Evolutionary conservation across 1,284 basidiomycete species (phyloP).

Genomic region (Rhodotorula sp.): DNA sequence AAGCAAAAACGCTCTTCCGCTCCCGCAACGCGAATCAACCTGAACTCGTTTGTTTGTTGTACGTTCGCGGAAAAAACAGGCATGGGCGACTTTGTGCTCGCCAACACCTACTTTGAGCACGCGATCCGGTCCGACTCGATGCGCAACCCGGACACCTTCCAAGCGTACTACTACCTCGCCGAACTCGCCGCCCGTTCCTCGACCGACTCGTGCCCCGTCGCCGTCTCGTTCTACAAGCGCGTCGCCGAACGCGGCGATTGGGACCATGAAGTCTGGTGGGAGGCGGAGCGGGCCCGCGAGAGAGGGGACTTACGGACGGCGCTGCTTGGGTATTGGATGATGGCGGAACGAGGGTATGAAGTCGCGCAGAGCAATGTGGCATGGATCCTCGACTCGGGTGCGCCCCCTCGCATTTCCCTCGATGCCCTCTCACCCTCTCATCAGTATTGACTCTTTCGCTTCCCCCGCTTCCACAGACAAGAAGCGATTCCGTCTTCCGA

Average conservation of each 20-base stretch:
- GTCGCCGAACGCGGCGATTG: conserved; percentile 84
- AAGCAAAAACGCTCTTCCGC: too few relatives aligned
- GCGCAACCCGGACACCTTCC: conserved; percentile 65
- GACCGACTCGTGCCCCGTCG: conserved; percentile 67
- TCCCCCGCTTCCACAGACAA: conserved; percentile 57
- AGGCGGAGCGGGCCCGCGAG: conserved; percentile 78
- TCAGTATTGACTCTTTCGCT: conserved; percentile 1
- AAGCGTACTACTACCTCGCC: conserved; percentile 87
- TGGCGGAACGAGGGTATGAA: conserved; percentile 88
- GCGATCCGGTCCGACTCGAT: conserved; percentile 69
- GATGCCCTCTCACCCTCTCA: not conserved
- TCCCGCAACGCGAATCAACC: too few relatives aligned
- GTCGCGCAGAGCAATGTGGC: conserved; percentile 95
- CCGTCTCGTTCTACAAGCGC: conserved; percentile 84
- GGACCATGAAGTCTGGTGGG: conserved; percentile 72
- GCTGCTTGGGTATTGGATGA: conserved; percentile 89
- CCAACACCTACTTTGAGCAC: conserved; percentile 71
- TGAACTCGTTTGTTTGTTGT: conserved; percentile 23
- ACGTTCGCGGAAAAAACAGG: conserved; percentile 51
- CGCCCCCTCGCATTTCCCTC: conserved; percentile 25
- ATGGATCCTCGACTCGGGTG: conserved; percentile 84
- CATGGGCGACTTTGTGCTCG: conserved; percentile 61
- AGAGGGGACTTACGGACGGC: conserved; percentile 64
- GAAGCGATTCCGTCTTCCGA: conserved; percentile 59
- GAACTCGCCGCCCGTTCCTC: conserved; percentile 62